Evolutionary conservation across 2,329 filamentous ascomycete genomes (phyloP).

Genomic region (Fonsecaea pugnacius): DNA sequence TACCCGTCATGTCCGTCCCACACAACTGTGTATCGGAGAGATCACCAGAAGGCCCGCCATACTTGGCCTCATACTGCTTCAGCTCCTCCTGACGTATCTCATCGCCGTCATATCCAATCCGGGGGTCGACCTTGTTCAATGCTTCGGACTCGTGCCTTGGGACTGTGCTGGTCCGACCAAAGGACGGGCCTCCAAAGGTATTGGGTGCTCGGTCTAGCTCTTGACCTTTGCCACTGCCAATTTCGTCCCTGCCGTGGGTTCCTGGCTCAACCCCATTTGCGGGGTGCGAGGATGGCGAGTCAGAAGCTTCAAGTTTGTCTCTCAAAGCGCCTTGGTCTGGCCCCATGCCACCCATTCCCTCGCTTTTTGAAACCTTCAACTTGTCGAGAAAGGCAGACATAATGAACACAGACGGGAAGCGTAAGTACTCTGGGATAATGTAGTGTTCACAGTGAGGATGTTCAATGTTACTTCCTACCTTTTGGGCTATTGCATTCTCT

Average conservation of each 20-base stretch:
- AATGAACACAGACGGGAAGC: not conserved
- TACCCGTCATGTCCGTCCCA: conserved; percentile 18
- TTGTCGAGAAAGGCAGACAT: conserved; percentile 18
- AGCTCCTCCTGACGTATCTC: conserved; percentile 9
- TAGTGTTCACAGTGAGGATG: not conserved
- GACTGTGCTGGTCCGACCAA: conserved; percentile 21
- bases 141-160: conserved; percentile 14
- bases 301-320: conserved; percentile 10
- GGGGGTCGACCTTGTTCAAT: conserved; percentile 21
- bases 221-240: conserved; percentile 10
- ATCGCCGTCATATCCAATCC: conserved; percentile 20
- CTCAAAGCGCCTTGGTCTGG: conserved; percentile 18
- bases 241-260: not conserved
- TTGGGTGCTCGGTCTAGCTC: conserved; percentile 18
- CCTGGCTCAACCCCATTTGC: conserved; percentile 4
- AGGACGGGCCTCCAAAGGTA: conserved; percentile 21
- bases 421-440: not conserved
- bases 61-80: conserved; percentile 18
- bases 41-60: conserved; percentile 17
- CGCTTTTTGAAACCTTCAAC: conserved; percentile 19
- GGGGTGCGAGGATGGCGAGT: not conserved
- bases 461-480: not conserved
- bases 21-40: conserved; percentile 10
- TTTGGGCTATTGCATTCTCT: not conserved
- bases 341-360: conserved; percentile 21